Evolutionary conservation across 202 grass and related monocot species (phyloP), one percentile per base, ranked within the genome.

Genomic region (Digitaria exilis): DNA sequence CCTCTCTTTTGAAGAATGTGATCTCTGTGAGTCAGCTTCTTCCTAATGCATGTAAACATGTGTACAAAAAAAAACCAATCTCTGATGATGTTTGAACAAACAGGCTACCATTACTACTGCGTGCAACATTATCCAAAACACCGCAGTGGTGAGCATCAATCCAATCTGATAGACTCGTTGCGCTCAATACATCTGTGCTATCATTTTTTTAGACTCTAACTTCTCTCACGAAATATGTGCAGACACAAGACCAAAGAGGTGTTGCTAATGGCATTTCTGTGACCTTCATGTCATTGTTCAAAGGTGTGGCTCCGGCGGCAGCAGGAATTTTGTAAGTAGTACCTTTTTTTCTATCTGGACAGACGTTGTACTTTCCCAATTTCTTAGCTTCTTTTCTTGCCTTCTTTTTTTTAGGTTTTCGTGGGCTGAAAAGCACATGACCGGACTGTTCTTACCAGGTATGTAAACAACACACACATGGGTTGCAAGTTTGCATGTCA

Each of bases 111-210:
- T 94, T 80, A 94, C 86, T 15, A 89, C 63, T 82, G 88, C 83
- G 0, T 94, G 86, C 59, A 91, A 94, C 77, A 89, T 94, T 75
- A 58, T 94, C 10, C 86, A 94, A 65, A 94, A 94, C 79, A 89
- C 76, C 2, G 86, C 83, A 5, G 92, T 94, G 88, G 92, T 91
- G 87, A 16, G 60, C 52, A 69, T 32, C 44, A 10, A 14, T 34
- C 34, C 9, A 29, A 5, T 34, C 30, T 21, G 25, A 34, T 68
- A 68, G 11, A 32, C 46, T 75, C 14, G 13, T 88, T 73, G 21
- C 0, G 31, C 3, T 65, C 45, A 79, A 44, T 73, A 18, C 5
- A 35, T 64, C 45, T 50, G 13, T 10, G 11, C 9, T 7, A 26
- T 25, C 7, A 21, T 41, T 73, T 54, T 17, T 48, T n/a, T 42